Evolutionary conservation across 2,329 filamentous ascomycete genomes (phyloP), one percentile per base, ranked within the genome.

Genomic region (Monosporascus sp.): DNA sequence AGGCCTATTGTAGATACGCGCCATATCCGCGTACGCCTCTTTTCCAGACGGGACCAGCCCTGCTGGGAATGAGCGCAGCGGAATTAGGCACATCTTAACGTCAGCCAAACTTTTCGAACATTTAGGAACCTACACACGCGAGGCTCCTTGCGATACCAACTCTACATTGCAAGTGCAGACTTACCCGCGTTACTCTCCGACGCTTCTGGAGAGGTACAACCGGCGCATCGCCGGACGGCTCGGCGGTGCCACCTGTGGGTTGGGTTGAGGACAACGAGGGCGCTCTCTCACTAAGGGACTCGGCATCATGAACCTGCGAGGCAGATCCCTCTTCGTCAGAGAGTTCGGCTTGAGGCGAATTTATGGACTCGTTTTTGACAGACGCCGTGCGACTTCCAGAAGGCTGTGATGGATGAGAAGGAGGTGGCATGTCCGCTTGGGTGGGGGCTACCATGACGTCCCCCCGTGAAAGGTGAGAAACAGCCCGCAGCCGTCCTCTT

Each of bases 111-210:
- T 2, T 7, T 17, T 46, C 22, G 14, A 26, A 22, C n/a, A 7
- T 3, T 27, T 26, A 22, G 11, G n/a, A 43, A 43, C 22, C 8
- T 24, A 5, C 26, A 31, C 14, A 19, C 7, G n/a, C 5, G 17
- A 14, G 11, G 31, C 31, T 16, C 9, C 11, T 6, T 36, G 36
- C 16, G 31, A 49, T 9, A 49, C 17, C 3, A 43, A 34, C 41
- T 41, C 48, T 40, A 38, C 5, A 31, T 7, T 19, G 45, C 44
- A 59, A 55, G n/a, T 53, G 36, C 52, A 56, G 58, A 59, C 70
- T 92, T 41, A 89, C 89, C 63, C 90, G 80, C 20, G 88, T 92
- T 45, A 93, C 89, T 66, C 90, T 80, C 52, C 88, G 80, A 57
- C 89, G 80, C 69, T 93, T 92, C 66, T 91, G 88, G 55, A 88